Evolutionary conservation across 805 yeast genomes (phyloP), one percentile per base, ranked within the genome.

Genomic region (Barnettozyma californica): DNA sequence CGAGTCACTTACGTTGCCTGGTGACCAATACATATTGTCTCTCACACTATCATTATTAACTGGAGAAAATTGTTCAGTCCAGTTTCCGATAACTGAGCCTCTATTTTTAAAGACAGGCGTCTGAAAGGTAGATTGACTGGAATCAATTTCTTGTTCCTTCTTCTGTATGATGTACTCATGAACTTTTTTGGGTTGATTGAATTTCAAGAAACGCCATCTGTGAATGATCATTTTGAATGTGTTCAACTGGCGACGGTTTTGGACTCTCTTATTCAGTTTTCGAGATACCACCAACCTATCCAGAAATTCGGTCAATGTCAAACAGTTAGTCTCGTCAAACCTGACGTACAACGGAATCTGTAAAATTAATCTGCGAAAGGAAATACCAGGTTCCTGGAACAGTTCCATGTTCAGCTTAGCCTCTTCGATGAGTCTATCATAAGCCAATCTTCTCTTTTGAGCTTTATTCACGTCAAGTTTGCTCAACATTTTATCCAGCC

Each of bases 281-380:
- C 80, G 81, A 39, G 78, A 61, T 19, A 80, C 67, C 48, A 83
- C 75, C 40, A 84, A 68, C 51, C 87, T 68, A 46, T 82, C 84
- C 54, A 86, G 73, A 60, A 78, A 85, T 53, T 85, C 89, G 53
- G 81, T 82, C 61, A 86, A 72, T 43, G 83, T 83, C 53, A 88
- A 70, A 64, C 95, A 87, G 53, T 82, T 83, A 44, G 84, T 81
- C 19, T 87, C 83, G 53, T 87, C 84, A 68, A 89, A 87, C 40
- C 83, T 74, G 2, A 85, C 78, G 65, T 88, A 89, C 42, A 87
- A 71, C 0, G 96, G 96, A 34, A 90, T 71, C 55, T 80, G 82
- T 27, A 80, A 65, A 34, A 91, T 64, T 16, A 88, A 60, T 45
- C 81, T 70, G 11, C 77, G 73, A 64, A 89, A 89, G 5, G 82